Percentiles rank a stretch among this genome's conserved stretches.
Evolutionary conservation across 2,329 filamentous ascomycete species (phyloP).

Genomic region (Fusarium pilosicola): DNA sequence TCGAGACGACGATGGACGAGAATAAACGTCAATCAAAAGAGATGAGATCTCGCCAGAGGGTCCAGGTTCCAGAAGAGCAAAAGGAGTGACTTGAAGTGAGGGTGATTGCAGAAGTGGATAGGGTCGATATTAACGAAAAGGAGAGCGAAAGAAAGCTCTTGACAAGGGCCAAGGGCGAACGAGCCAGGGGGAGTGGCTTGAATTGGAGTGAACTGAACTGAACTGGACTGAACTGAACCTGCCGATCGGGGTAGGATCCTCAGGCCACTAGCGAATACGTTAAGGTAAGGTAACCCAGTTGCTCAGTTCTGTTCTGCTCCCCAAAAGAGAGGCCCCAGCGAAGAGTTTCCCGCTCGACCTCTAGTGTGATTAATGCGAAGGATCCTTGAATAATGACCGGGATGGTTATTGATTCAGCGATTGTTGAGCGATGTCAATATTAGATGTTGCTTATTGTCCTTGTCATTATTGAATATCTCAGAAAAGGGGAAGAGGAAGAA

Average conservation of each 20-base stretch:
- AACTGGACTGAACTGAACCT: slow-evolving; percentile 31
- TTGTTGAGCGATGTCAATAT: not conserved
- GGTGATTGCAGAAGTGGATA: slow-evolving; percentile 52
- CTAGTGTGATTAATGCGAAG: slow-evolving; percentile 33
- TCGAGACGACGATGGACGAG: slow-evolving; percentile 31
- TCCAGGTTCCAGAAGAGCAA: slow-evolving; percentile 44
- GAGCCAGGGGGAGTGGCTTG: slow-evolving; percentile 44
- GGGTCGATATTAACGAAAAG: slow-evolving; percentile 53
- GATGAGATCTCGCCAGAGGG: slow-evolving; percentile 39
- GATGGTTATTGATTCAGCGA: slow-evolving; percentile 9
- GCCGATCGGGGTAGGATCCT: slow-evolving; percentile 50
- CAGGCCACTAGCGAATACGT: slow-evolving; percentile 44
- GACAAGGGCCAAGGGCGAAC: slow-evolving; percentile 37
- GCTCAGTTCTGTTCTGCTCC: not conserved
- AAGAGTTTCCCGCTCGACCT: slow-evolving; percentile 32
- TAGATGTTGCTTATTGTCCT: not conserved
- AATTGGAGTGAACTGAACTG: slow-evolving; percentile 40
- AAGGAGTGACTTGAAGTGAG: slow-evolving; percentile 55
- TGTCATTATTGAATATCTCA: not conserved
- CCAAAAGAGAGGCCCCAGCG: slow-evolving; percentile 37
- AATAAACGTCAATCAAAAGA: slow-evolving; percentile 39
- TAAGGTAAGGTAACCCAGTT: slow-evolving; percentile 9
- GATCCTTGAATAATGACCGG: not conserved
- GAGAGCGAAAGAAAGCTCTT: slow-evolving; percentile 48
- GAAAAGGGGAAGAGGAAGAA: slow-evolving; percentile 18